These are phyloP conservation scores for Chaetomium sp. DNA, from an alignment of 2,329 filamentous ascomycete species.

Conservation along the genomic window DNA sequence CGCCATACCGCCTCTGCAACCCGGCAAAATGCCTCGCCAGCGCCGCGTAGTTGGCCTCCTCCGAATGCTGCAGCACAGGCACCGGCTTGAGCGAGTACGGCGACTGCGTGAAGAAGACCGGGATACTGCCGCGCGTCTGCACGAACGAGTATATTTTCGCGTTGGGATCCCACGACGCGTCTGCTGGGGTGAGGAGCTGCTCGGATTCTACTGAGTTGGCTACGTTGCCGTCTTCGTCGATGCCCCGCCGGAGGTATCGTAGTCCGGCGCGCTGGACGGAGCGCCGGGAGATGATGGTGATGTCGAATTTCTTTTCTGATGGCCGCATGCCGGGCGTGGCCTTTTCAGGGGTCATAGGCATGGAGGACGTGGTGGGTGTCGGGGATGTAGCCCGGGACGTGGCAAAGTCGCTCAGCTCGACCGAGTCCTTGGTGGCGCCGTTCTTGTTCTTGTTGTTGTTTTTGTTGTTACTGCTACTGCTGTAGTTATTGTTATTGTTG, in stretches of 20 bases:
- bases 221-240: slow-evolving; percentile 81
- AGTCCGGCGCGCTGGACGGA: slow-evolving; percentile 81
- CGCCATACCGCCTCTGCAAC: slow-evolving; percentile 63
- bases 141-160: slow-evolving; percentile 72
- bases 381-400: slow-evolving; percentile 14
- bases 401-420: slow-evolving; percentile 33
- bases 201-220: slow-evolving; percentile 95
- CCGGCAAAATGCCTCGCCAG: slow-evolving; percentile 73
- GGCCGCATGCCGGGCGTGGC: slow-evolving; percentile 31
- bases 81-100: slow-evolving; percentile 89
- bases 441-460: no score
- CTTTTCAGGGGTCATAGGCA: slow-evolving; percentile 19
- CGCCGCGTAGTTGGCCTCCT: slow-evolving; percentile 69
- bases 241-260: slow-evolving; percentile 80
- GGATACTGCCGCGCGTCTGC: slow-evolving; percentile 85
- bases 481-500: no score
- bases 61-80: slow-evolving; percentile 74
- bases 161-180: slow-evolving; percentile 53
- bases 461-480: no score
- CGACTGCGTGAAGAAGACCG: slow-evolving; percentile 89
- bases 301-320: slow-evolving; percentile 56
- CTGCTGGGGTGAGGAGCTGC: slow-evolving; percentile 68
- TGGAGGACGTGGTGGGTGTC: slow-evolving; percentile 3
- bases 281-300: slow-evolving; percentile 89
- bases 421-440: slow-evolving; percentile 34